A percentile compares a stretch with the other conserved stretches of the same genome.
Evolutionary conservation across 208 protist genomes (phyloP).

Genomic region (Wallacemonas sp.): DNA sequence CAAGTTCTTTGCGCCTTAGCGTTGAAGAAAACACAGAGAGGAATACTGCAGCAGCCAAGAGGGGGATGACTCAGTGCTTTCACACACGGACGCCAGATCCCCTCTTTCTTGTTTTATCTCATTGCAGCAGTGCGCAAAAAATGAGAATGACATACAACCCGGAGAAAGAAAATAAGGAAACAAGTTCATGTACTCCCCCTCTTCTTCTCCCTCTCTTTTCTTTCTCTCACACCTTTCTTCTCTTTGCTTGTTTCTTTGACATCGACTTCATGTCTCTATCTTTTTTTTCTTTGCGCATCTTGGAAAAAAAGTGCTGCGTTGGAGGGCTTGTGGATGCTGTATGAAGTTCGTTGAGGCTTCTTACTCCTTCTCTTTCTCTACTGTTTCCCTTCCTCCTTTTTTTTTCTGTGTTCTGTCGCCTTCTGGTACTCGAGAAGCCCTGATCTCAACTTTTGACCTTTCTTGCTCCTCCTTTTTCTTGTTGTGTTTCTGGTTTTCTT

Average conservation of each 20-base stretch:
- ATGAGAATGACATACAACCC: too few relatives aligned
- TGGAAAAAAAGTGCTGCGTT: too few relatives aligned
- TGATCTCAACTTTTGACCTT: background rate
- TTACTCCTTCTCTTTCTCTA: background rate
- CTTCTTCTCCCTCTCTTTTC: background rate
- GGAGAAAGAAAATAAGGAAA: background rate
- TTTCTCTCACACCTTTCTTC: background rate
- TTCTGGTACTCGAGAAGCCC: too few relatives aligned
- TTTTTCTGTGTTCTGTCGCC: constrained; percentile 14
- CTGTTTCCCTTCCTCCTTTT: background rate
- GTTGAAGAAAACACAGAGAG: too few relatives aligned
- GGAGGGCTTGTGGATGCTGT: background rate
- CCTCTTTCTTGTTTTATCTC: too few relatives aligned
- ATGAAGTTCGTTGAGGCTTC: background rate
- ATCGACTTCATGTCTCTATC: background rate
- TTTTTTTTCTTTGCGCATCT: too few relatives aligned
- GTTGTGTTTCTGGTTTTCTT: background rate
- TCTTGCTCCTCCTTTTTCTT: constrained; percentile 17
- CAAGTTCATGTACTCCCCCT: background rate
- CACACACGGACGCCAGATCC: too few relatives aligned
- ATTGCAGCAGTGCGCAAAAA: too few relatives aligned
- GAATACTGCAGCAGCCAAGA: too few relatives aligned
- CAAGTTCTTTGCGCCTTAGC: too few relatives aligned
- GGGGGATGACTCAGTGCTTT: too few relatives aligned
- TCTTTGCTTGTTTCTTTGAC: constrained; percentile 6